Conservation (phyloP, 495 filamentous ascomycete species). For the Xylaria telfairii region DNA sequence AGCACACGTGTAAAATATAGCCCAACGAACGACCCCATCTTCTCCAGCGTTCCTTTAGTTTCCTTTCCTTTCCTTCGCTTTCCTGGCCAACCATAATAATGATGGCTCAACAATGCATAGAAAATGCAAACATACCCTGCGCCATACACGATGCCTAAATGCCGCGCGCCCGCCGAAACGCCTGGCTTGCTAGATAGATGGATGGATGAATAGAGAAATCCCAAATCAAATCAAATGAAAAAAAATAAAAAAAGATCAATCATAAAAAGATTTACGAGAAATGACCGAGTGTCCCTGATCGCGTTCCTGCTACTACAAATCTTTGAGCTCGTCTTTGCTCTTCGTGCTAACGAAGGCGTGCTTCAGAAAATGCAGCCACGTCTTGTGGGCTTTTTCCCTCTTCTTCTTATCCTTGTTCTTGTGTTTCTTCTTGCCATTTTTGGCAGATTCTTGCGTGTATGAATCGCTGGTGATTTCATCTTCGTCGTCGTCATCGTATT, state of each 20-base stretch:
- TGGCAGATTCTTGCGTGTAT: conserved; percentile 10
- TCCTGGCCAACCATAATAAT: not conserved
- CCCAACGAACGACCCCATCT: not conserved
- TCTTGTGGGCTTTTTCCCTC: conserved; percentile 57
- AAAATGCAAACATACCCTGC: not conserved
- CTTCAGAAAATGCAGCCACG: conserved; percentile 77
- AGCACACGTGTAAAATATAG: not conserved
- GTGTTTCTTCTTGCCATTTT: conserved; percentile 46
- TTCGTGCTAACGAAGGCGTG: conserved; percentile 82
- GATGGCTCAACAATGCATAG: not conserved
- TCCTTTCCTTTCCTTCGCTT: not conserved
- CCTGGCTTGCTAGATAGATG: conserved; percentile 28
- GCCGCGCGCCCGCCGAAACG: conserved; percentile 22
- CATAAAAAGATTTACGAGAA: not conserved
- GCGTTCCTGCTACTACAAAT: conserved; percentile 30
- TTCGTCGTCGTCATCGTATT: conserved; percentile 19
- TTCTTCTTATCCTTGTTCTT: conserved; percentile 51
- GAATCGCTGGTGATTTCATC: conserved; percentile 25
- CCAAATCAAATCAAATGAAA: not conserved
- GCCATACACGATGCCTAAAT: not conserved
- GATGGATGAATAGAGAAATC: not conserved
- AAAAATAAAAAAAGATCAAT: conserved; percentile 6
- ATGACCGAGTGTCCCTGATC: not conserved
- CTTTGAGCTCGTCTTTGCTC: conserved; percentile 63
- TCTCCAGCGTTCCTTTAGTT: too few species aligned